Conservation (phyloP, 2,329 filamentous ascomycete species). For the Geosmithia flava region DNA sequence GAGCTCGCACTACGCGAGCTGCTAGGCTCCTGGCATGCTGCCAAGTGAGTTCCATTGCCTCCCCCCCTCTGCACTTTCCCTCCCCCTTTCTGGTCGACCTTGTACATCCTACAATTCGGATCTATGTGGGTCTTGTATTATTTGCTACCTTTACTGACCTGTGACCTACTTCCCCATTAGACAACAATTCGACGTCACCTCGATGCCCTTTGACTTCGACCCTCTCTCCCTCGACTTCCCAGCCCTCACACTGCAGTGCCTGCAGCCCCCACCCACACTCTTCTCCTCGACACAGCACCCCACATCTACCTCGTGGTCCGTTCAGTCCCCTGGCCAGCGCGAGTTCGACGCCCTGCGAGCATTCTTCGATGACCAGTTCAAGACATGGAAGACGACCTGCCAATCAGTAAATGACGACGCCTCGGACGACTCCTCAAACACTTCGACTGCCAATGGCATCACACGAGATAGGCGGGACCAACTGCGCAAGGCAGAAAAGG, state of each 20-base stretch:
- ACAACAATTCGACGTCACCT: constrained; percentile 40
- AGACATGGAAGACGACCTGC: constrained; percentile 47
- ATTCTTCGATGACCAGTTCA: constrained; percentile 56
- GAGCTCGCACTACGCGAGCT: constrained; percentile 79
- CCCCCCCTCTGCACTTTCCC: no score
- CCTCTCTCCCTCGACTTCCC: constrained; percentile 78
- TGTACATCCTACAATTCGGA: no score
- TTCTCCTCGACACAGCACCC: constrained; percentile 72
- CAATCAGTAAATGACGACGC: constrained; percentile 34
- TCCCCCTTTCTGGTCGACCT: no score
- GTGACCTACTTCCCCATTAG: constrained; percentile 19
- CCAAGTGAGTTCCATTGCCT: constrained; percentile 51
- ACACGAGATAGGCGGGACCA: constrained; percentile 31
- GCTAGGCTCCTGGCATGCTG: constrained; percentile 67
- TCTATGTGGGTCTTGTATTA: neutral
- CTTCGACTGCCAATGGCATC: constrained; percentile 22
- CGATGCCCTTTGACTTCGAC: constrained; percentile 65
- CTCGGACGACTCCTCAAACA: constrained; percentile 38
- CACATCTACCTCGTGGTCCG: constrained; percentile 68
- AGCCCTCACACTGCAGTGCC: constrained; percentile 67
- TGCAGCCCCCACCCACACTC: constrained; percentile 69
- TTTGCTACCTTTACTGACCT: constrained; percentile 1
- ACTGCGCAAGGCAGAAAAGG: constrained; percentile 33
- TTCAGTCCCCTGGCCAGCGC: constrained; percentile 59
- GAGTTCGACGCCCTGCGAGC: constrained; percentile 61